These are phyloP conservation scores for Pulveroboletus frians DNA, from an alignment of 768 basidiomycete species.

Conservation along the genomic window DNA sequence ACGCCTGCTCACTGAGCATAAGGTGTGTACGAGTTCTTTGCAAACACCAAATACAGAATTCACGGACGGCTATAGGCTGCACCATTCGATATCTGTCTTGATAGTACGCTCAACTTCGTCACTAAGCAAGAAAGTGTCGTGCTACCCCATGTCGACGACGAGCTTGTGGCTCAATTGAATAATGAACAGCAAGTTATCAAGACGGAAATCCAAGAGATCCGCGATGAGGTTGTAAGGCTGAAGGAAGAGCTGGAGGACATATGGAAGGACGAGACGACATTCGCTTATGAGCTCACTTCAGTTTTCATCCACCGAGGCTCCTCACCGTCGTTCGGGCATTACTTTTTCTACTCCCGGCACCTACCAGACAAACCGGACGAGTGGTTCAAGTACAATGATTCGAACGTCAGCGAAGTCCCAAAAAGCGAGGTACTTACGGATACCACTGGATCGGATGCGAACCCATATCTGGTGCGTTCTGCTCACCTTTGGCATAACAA, in stretches of 20 bases:
- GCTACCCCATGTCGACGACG: slow-evolving; percentile 53
- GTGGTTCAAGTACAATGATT: slow-evolving; percentile 98
- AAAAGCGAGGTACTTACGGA: slow-evolving; percentile 85
- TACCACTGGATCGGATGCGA: slow-evolving; percentile 86
- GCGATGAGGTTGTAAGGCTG: slow-evolving; percentile 43
- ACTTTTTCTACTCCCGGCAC: slow-evolving; percentile 92
- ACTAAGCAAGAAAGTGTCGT: slow-evolving; percentile 40
- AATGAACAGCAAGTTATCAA: slow-evolving; percentile 50
- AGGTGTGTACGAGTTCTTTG: slow-evolving; percentile 41
- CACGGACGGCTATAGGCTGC: slow-evolving; percentile 43
- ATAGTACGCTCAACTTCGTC: slow-evolving; percentile 54
- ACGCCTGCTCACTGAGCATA: slow-evolving; percentile 61
- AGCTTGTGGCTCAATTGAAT: slow-evolving; percentile 48
- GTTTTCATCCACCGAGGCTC: slow-evolving; percentile 94
- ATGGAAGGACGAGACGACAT: slow-evolving; percentile 63
- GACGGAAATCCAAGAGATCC: slow-evolving; percentile 53
- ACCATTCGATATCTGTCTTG: slow-evolving; percentile 53
- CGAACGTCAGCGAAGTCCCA: slow-evolving; percentile 68
- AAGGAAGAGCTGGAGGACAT: slow-evolving; percentile 68
- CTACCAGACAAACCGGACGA: slow-evolving; percentile 73
- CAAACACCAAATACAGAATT: neutral
- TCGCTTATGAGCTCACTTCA: slow-evolving; percentile 85
- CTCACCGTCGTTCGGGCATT: slow-evolving; percentile 85
- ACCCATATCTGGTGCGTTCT: slow-evolving; percentile 76
- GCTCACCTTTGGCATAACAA: neutral